Evolutionary conservation across 306 rosid genomes (phyloP).

Genomic region (Vigna nakashimae): DNA sequence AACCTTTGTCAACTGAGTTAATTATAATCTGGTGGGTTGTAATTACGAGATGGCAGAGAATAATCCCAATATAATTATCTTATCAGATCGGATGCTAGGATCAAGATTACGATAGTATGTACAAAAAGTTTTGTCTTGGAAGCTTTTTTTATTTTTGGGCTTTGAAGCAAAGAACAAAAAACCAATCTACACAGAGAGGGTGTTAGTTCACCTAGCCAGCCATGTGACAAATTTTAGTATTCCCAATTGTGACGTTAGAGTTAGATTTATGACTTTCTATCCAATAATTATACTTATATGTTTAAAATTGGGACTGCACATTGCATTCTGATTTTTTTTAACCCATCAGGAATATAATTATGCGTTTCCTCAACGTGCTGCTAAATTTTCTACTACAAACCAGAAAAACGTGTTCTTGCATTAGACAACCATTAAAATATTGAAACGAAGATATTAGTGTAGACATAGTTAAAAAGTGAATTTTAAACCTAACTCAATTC

Average conservation of each 20-base stretch:
- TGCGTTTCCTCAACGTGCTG: background rate
- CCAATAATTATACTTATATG: background rate
- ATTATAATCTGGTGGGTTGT: slow-evolving; percentile 8
- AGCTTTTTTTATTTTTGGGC: slow-evolving; percentile 11
- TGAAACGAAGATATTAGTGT: no score
- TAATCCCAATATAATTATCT: background rate
- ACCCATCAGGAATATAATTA: background rate
- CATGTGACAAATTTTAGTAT: background rate
- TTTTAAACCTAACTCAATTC: no score
- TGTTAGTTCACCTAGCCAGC: background rate
- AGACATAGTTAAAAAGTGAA: no score
- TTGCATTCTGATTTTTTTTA: slow-evolving; percentile 5
- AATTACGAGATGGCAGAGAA: slow-evolving; percentile 30
- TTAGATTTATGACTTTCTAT: slow-evolving; percentile 11
- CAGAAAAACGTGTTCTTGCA: background rate
- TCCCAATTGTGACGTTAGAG: background rate
- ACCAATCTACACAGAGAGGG: background rate
- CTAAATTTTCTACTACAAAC: background rate
- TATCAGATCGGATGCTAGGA: slow-evolving; percentile 10
- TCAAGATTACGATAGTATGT: slow-evolving; percentile 13
- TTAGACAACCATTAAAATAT: background rate
- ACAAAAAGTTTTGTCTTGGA: slow-evolving; percentile 12
- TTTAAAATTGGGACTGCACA: background rate
- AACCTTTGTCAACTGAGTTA: slow-evolving; percentile 35
- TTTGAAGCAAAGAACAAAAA: slow-evolving; percentile 40